Evolutionary conservation across 2,329 filamentous ascomycete species (phyloP).

Genomic region (Cercospora brassicicola): DNA sequence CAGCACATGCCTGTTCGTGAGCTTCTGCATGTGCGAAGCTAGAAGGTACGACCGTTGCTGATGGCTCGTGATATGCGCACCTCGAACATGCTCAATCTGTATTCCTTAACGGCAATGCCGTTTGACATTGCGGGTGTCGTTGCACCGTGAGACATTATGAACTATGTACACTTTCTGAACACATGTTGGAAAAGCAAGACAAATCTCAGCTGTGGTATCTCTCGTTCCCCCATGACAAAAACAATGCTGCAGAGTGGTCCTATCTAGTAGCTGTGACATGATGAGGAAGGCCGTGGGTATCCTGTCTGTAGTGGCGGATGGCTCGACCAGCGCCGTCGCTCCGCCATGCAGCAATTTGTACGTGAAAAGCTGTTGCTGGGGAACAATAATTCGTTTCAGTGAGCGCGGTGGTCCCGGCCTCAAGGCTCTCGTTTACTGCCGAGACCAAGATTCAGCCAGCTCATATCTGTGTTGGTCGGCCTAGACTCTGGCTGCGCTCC

Average conservation of each 20-base stretch:
- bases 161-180: constrained; percentile 10
- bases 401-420: neutral
- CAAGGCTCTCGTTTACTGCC: constrained; percentile 9
- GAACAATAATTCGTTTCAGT: neutral
- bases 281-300: neutral
- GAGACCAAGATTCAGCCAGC: constrained; percentile 69
- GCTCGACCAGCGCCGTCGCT: neutral
- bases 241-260: neutral
- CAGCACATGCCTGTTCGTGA: neutral
- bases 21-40: neutral
- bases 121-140: neutral
- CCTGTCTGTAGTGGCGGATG: too few relatives aligned
- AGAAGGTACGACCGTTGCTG: neutral
- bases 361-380: neutral
- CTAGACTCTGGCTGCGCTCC: constrained; percentile 36
- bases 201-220: constrained; percentile 13
- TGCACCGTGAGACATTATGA: constrained; percentile 14
- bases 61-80: neutral
- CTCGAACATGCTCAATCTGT: neutral
- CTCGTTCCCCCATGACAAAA: constrained; percentile 4
- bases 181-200: neutral
- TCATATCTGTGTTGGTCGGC: constrained; percentile 60
- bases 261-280: neutral
- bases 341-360: neutral
- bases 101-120: neutral